Conservation (phyloP, 495 filamentous ascomycete species). For the Penicillium parvum region DNA sequence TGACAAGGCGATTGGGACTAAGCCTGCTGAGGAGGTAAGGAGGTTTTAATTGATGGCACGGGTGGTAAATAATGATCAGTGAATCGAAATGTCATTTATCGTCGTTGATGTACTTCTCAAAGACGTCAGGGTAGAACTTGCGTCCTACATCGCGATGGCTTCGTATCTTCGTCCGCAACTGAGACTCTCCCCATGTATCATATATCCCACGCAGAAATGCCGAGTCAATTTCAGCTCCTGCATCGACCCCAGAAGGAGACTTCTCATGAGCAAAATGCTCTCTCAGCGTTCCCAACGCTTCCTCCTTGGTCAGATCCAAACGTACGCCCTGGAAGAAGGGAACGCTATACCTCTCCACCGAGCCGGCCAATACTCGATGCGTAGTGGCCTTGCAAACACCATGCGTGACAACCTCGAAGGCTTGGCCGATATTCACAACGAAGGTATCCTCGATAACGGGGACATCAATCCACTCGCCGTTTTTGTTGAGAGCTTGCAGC, state of each 20-base stretch:
- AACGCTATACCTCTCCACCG: constrained; percentile 37
- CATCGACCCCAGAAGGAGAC: constrained; percentile 1
- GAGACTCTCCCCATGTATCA: constrained; percentile 46
- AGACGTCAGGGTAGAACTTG: constrained; percentile 38
- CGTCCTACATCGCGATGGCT: constrained; percentile 39
- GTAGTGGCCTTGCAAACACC: constrained; percentile 50
- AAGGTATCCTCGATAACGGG: constrained; percentile 46
- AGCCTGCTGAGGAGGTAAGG: constrained; percentile 41
- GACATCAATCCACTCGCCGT: constrained; percentile 47
- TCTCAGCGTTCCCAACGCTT: constrained; percentile 29
- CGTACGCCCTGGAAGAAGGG: constrained; percentile 47
- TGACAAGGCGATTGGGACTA: constrained; percentile 61
- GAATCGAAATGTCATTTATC: too few species aligned
- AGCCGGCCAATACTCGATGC: constrained; percentile 39
- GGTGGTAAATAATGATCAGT: too few species aligned
- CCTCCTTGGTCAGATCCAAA: constrained; percentile 31
- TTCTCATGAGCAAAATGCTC: constrained; percentile 22
- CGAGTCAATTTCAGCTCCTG: constrained; percentile 35
- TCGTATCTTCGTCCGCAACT: constrained; percentile 41
- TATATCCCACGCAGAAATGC: constrained; percentile 40
- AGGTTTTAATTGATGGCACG: constrained; percentile 22
- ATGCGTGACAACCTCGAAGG: constrained; percentile 53
- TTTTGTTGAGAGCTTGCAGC: constrained; percentile 45
- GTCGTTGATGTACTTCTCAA: constrained; percentile 33
- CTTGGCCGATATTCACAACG: constrained; percentile 55